Evolutionary conservation across 140 eudicot genomes (phyloP), one percentile per base, ranked within the genome.

Genomic region (Ambrosia hybrid): DNA sequence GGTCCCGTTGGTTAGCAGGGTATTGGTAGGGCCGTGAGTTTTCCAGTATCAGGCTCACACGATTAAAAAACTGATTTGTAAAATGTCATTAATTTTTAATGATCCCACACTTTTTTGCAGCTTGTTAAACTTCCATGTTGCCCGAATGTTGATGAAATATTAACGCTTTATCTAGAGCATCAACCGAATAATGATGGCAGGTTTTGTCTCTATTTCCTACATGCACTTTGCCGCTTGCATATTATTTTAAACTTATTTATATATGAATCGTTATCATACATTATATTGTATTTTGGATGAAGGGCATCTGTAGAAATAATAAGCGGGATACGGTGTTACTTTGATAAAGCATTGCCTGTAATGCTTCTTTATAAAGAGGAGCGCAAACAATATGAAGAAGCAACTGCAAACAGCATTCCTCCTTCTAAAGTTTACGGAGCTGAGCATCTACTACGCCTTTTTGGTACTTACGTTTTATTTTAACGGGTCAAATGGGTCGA

Each of bases 361-460:
- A 71, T 86, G 85, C 92, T 91, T 57, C 89, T 91, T 12, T 91
- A 91, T 81, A 84, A 81, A 68, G 70, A 55, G 8, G 97, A 91
- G 81, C 88, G 93, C 0, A 78, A 80, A 53, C 97, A 91, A 70
- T 88, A 77, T 76, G 74, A 84, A 78, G 83, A 78, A 73, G 85
- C 80, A 36, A 76, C 79, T 70, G 69, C 74, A 36, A 79, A 79
- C 33, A 37, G 73, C 16, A 39, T 69, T 51, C 71, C 91, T 68
- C 97, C 97, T 68, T 85, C 96, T n/a, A 51, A 70, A 36, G 66
- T 91, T 10, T 91, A 91, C 82, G 97, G 97, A 69, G 95, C 97
- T 59, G 92, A 91, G 81, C 97, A 91, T 83, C 33, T 91, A 17
- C 63, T 91, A 69, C 87, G 97, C 14, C 92, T 91, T 68, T 88